Conservation (phyloP, 2,329 filamentous ascomycete species). For the Fusarium pseudograminearum region DNA sequence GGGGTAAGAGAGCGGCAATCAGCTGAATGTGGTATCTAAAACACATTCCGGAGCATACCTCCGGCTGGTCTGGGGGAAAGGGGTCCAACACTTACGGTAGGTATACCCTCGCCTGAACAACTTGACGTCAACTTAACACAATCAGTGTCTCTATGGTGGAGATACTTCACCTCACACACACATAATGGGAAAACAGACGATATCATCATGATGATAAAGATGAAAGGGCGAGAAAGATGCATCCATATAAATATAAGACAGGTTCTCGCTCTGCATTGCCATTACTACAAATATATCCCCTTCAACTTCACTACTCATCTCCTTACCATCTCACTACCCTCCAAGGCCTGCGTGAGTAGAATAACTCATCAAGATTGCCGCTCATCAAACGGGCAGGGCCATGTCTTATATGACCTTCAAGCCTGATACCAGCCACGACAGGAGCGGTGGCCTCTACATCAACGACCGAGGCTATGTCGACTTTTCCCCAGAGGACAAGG, state of each 20-base stretch:
- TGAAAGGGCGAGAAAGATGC: not conserved
- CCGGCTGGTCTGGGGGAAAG: slow-evolving; percentile 22
- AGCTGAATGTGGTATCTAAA: not conserved
- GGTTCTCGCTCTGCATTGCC: not conserved
- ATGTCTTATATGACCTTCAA: slow-evolving; percentile 18
- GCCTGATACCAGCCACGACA: slow-evolving; percentile 6
- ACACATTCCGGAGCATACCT: slow-evolving; percentile 26
- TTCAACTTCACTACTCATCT: not conserved
- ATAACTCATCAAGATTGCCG: slow-evolving; percentile 1
- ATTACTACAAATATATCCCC: not conserved
- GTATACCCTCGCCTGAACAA: slow-evolving; percentile 20
- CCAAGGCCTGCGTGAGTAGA: not conserved
- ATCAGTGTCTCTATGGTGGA: slow-evolving; percentile 9
- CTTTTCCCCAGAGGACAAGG: slow-evolving; percentile 63
- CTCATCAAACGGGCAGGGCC: not conserved
- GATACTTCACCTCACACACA: not conserved
- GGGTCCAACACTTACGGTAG: slow-evolving; percentile 1
- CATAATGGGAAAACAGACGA: not conserved
- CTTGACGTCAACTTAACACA: slow-evolving; percentile 36
- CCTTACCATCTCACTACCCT: not conserved
- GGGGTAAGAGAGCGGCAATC: not conserved
- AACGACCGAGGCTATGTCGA: slow-evolving; percentile 64
- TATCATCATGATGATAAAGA: slow-evolving; percentile 13
- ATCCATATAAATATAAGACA: slow-evolving; percentile 17
- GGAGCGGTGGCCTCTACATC: slow-evolving; percentile 54